These are phyloP conservation scores for Boletus edulis DNA, from an alignment of 768 basidiomycete species.

Conservation along the genomic window DNA sequence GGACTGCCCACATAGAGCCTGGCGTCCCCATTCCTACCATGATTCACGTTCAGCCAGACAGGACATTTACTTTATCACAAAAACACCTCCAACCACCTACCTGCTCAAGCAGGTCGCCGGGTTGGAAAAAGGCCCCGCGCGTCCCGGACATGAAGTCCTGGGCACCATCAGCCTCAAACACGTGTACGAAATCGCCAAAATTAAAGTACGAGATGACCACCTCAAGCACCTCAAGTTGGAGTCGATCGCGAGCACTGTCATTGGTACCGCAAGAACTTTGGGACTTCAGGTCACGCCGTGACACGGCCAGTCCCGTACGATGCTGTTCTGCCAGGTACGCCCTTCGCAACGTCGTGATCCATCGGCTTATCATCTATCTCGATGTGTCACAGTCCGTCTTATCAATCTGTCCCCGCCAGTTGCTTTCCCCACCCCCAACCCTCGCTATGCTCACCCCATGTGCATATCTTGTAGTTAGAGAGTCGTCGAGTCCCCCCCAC, in stretches of 20 bases:
- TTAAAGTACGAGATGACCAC: slow-evolving; percentile 89
- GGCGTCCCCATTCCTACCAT: slow-evolving; percentile 89
- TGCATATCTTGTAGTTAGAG: slow-evolving; percentile 29
- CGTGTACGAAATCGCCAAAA: slow-evolving; percentile 97
- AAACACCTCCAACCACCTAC: slow-evolving; percentile 87
- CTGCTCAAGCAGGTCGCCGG: slow-evolving; percentile 90
- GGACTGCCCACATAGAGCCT: slow-evolving; percentile 81
- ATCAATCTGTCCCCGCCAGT: slow-evolving; percentile 20
- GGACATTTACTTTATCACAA: slow-evolving; percentile 88
- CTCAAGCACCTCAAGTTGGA: slow-evolving; percentile 84
- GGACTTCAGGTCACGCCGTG: slow-evolving; percentile 90
- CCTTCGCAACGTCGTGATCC: slow-evolving; percentile 17
- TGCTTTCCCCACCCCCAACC: slow-evolving; percentile 8
- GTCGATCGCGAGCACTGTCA: slow-evolving; percentile 81
- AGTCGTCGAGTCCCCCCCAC: slow-evolving; percentile 15
- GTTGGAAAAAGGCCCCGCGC: slow-evolving; percentile 86
- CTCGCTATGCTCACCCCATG: slow-evolving; percentile 11
- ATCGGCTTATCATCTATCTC: slow-evolving; percentile 21
- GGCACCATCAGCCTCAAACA: slow-evolving; percentile 93
- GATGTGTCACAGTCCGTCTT: slow-evolving; percentile 18
- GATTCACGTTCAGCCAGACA: slow-evolving; percentile 92
- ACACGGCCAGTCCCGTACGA: slow-evolving; percentile 26
- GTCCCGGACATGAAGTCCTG: slow-evolving; percentile 72
- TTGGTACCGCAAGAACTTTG: slow-evolving; percentile 85
- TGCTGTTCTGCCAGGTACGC: slow-evolving; percentile 24